Conservation (phyloP, 352 stramenopile genomes). For the Globisporangium recalcitrans region DNA sequence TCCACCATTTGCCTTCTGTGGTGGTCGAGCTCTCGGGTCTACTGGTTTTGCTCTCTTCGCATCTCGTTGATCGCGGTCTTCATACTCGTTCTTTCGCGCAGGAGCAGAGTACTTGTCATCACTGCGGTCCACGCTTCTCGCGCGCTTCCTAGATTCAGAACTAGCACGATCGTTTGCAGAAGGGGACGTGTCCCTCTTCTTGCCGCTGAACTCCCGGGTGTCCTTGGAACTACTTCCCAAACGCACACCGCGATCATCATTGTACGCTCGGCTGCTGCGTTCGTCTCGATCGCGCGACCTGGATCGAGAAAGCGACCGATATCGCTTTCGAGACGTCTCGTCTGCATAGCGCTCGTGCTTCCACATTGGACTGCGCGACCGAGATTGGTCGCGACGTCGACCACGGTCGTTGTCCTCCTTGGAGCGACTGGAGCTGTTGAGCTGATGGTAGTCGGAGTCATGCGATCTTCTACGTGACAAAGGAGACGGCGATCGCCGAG, state of each 20-base stretch:
- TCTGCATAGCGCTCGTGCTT: constrained; percentile 21
- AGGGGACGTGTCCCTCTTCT: not conserved
- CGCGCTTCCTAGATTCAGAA: constrained; percentile 3
- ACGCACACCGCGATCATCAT: not conserved
- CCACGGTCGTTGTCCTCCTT: constrained; percentile 7
- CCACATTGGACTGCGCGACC: constrained; percentile 26
- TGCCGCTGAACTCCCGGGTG: not conserved
- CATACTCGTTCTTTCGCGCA: not conserved
- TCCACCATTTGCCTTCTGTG: not conserved
- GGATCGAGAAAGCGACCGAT: constrained; percentile 13
- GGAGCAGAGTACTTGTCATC: not conserved
- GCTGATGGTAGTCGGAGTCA: constrained; percentile 19
- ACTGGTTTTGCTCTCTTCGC: constrained; percentile 1
- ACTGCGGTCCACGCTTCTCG: constrained; percentile 1
- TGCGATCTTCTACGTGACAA: constrained; percentile 17
- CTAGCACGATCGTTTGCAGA: not conserved
- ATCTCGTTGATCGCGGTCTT: constrained; percentile 1
- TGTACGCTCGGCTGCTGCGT: not conserved
- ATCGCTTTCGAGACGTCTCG: constrained; percentile 3
- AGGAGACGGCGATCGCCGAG: constrained; percentile 21
- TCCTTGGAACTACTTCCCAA: not conserved
- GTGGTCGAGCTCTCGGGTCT: not conserved
- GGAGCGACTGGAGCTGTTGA: constrained; percentile 2
- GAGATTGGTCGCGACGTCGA: constrained; percentile 16
- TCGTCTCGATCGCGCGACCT: constrained; percentile 15